These are phyloP conservation scores for Colletotrichum eremochloae DNA, from an alignment of 2,329 filamentous ascomycete species.

Conservation along the genomic window DNA sequence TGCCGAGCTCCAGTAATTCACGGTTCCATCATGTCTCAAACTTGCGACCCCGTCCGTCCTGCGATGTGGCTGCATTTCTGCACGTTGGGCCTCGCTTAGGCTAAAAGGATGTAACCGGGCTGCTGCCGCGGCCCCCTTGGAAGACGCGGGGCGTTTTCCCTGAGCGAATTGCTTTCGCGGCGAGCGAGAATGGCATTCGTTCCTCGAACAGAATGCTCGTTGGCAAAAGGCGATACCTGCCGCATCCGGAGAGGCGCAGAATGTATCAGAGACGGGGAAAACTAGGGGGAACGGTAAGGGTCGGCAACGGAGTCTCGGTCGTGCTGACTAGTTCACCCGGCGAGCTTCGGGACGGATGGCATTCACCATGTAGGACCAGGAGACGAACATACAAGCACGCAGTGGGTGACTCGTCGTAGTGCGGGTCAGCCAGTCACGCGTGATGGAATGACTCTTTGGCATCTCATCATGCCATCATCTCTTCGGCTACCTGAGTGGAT, in stretches of 20 bases:
- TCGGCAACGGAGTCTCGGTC: background rate
- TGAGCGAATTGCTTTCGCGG: background rate
- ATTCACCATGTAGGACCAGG: background rate
- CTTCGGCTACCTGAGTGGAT: background rate
- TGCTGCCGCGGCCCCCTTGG: background rate
- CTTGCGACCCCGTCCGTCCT: slow-evolving; percentile 2
- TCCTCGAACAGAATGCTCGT: background rate
- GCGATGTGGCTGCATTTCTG: background rate
- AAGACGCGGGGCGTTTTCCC: background rate
- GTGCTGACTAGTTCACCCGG: background rate
- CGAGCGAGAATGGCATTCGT: background rate
- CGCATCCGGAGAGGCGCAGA: background rate
- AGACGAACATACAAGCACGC: background rate
- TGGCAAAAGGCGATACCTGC: background rate
- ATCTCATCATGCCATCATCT: slow-evolving; percentile 6
- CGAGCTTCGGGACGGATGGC: background rate
- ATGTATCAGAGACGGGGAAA: background rate
- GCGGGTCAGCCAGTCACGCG: background rate
- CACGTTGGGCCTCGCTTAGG: background rate
- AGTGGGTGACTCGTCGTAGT: background rate
- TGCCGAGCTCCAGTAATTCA: background rate
- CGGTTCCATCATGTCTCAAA: slow-evolving; percentile 25
- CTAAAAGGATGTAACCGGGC: background rate
- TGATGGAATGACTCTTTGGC: background rate
- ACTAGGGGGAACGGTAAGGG: background rate